Evolutionary conservation across 257 asterid genomes (phyloP).

Genomic region (Lavandula angustifolia): DNA sequence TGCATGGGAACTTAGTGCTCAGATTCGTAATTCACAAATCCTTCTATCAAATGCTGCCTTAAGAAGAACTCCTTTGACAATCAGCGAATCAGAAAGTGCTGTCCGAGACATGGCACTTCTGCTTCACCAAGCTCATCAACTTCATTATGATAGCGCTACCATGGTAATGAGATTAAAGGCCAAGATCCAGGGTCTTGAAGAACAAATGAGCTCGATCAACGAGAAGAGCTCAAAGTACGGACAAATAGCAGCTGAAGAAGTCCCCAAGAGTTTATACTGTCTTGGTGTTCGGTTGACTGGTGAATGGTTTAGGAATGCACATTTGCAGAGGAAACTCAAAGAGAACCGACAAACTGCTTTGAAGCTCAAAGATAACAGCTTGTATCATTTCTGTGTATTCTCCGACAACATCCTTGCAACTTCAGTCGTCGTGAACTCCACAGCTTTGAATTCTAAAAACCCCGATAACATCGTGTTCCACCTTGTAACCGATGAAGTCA

Average conservation of each 20-base stretch:
- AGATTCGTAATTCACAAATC: slow-evolving; percentile 58
- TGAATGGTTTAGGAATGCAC: slow-evolving; percentile 51
- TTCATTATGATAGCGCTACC: slow-evolving; percentile 66
- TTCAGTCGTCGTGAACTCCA: slow-evolving; percentile 67
- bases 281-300: slow-evolving; percentile 60
- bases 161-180: slow-evolving; percentile 68
- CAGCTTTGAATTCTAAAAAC: slow-evolving; percentile 46
- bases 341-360: slow-evolving; percentile 37
- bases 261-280: slow-evolving; percentile 63
- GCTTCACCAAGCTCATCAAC: slow-evolving; percentile 66
- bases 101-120: slow-evolving; percentile 68
- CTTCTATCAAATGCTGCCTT: slow-evolving; percentile 62
- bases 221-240: slow-evolving; percentile 57
- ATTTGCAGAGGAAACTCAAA: slow-evolving; percentile 41
- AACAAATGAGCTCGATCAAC: slow-evolving; percentile 45
- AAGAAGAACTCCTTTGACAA: slow-evolving; percentile 54
- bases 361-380: slow-evolving; percentile 49
- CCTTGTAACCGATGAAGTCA: slow-evolving; percentile 63
- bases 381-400: slow-evolving; percentile 66
- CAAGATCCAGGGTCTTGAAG: slow-evolving; percentile 60
- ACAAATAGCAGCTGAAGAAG: slow-evolving; percentile 72
- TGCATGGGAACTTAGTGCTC: slow-evolving; percentile 77
- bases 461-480: slow-evolving; percentile 57
- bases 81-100: slow-evolving; percentile 52
- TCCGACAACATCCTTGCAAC: slow-evolving; percentile 68